Base-by-base conservation (phyloP, 345 rosid genomes). In the Xanthoceras sorbifolium region DNA sequence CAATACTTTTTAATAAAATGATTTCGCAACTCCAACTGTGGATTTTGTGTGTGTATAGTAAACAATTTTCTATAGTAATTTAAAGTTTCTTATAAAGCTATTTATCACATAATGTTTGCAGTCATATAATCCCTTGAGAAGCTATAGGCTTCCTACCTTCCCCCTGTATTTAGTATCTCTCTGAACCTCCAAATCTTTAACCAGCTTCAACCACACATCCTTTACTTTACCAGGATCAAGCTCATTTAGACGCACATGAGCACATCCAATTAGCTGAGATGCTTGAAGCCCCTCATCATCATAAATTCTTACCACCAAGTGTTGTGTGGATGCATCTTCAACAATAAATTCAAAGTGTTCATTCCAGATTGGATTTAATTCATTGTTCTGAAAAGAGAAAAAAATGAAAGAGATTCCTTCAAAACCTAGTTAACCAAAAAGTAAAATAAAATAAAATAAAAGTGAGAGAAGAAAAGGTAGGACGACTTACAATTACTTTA, bases 151-250 rank as follows among this genome's bases (percentile, higher is more conserved):
- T 67, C 84, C 81, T 71, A 97, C 99, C 98, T 91, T 87, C 65
- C 99, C 99, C 81, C 99, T 83, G 81, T 87, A 38, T 86, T 92
- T 94, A 70, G 78, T 94, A 85, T 97, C 99, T 89, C 98, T 90
- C 79, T 92, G 97, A 85, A 97, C 74, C 79, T 91, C 98, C 85
- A 97, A 87, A 87, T 97, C 99, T 86, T 97, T 97, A 71, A 97
- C 98, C 78, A 97, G 86, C 80, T 91, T 91, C 89, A 97, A 83
- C 99, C 99, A 97, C 66, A 92, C 91, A 87, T 94, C 99, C 85
- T 94, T 97, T 81, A 94, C 98, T 87, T 92, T 97, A 81, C 99
- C 99, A 60, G 98, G 98, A 79, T 89, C 91, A 80, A 97, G 99
- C 75, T 89, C 96, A 62, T 84, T 83, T 82, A 97, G 79, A 55